A percentile compares a stretch with the other conserved stretches of the same genome.
Evolutionary conservation across 805 yeast species (phyloP).

Genomic region (Suhomyces faveliae): DNA sequence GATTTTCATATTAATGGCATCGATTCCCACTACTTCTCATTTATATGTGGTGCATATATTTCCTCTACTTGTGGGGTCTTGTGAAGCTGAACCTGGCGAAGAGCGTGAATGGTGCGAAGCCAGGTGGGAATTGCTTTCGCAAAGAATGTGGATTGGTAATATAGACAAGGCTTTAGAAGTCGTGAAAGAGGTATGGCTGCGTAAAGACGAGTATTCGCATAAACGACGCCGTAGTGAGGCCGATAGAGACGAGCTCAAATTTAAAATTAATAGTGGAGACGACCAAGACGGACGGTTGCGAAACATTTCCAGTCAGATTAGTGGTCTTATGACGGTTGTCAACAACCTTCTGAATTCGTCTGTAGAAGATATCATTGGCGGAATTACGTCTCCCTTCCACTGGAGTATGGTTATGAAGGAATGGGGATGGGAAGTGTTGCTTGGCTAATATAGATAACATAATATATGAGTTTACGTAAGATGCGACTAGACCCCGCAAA

Average conservation of each 20-base stretch:
- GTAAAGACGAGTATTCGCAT: slow-evolving; percentile 47
- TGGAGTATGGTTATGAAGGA: slow-evolving; percentile 73
- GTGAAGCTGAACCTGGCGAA: slow-evolving; percentile 59
- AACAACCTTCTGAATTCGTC: slow-evolving; percentile 29
- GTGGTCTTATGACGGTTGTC: slow-evolving; percentile 42
- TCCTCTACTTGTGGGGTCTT: slow-evolving; percentile 62
- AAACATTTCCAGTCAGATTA: slow-evolving; percentile 31
- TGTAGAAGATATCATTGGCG: slow-evolving; percentile 33
- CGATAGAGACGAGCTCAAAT: slow-evolving; percentile 18
- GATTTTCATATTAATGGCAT: slow-evolving; percentile 57
- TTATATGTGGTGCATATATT: slow-evolving; percentile 61
- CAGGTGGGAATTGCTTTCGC: slow-evolving; percentile 55
- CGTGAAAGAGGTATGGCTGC: slow-evolving; percentile 68
- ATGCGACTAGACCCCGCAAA: background rate
- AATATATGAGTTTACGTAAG: background rate
- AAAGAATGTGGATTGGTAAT: slow-evolving; percentile 63
- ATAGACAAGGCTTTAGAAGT: slow-evolving; percentile 66
- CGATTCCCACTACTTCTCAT: slow-evolving; percentile 59
- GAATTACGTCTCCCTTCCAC: slow-evolving; percentile 52
- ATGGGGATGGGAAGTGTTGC: slow-evolving; percentile 73
- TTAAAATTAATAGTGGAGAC: slow-evolving; percentile 7
- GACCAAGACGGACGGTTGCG: slow-evolving; percentile 6
- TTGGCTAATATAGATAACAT: slow-evolving; percentile 33
- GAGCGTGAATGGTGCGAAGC: slow-evolving; percentile 61
- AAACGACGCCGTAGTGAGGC: slow-evolving; percentile 21